phyloP scores from a whole-genome alignment of 768 basidiomycete species.

The button mushroom (Agaricus bisporus) region DNA sequence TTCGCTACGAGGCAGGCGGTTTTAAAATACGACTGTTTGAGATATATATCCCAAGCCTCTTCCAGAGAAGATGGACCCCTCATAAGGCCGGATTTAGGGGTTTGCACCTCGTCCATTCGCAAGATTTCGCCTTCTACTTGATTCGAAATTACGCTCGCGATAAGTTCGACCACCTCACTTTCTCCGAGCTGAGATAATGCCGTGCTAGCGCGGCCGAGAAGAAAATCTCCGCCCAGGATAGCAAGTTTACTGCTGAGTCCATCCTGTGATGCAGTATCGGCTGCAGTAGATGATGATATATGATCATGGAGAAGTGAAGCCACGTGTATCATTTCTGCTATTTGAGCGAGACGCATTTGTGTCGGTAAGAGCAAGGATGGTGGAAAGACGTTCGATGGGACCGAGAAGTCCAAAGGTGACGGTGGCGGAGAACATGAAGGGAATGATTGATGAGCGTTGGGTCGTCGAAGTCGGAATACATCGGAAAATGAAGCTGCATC shows the following conservation, averaged over 20 bases:
- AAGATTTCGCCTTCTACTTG: constrained; percentile 96
- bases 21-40: constrained; percentile 68
- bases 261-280: constrained; percentile 43
- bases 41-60: constrained; percentile 70
- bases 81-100: constrained; percentile 28
- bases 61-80: constrained; percentile 24
- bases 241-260: constrained; percentile 89
- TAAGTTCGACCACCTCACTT: constrained; percentile 87
- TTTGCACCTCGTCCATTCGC: constrained; percentile 55
- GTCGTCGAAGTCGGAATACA: constrained; percentile 43
- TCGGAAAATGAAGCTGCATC: constrained; percentile 61
- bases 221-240: constrained; percentile 92
- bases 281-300: constrained; percentile 68
- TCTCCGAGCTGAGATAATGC: constrained; percentile 84
- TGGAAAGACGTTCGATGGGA: constrained; percentile 16
- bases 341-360: constrained; percentile 89
- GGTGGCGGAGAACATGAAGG: constrained; percentile 27
- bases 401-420: constrained; percentile 11
- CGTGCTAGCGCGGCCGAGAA: constrained; percentile 86
- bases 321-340: constrained; percentile 97
- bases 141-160: constrained; percentile 88
- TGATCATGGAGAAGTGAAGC: constrained; percentile 92
- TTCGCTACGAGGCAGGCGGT: constrained; percentile 91
- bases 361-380: constrained; percentile 65
- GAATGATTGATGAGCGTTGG: constrained; percentile 14